phyloP scores from a whole-genome alignment of 2,329 filamentous ascomycete species.

The Periconia macrospinosa region DNA sequence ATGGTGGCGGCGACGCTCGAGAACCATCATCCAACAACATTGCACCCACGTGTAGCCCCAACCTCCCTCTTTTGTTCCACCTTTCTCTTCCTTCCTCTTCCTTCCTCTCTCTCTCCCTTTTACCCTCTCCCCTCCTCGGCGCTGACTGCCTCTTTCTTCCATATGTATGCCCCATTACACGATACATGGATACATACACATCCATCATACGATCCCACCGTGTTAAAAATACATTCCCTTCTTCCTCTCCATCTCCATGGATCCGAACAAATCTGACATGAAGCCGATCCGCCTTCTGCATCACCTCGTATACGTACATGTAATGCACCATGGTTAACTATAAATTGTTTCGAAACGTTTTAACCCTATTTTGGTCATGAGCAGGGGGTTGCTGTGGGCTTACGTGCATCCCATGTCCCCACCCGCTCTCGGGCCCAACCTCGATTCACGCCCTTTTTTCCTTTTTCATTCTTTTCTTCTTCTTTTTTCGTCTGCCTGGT shows the following conservation, averaged over 20 bases:
- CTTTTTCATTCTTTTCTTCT: too few species aligned
- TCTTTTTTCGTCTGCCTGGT: too few species aligned
- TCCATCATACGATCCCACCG: constrained; percentile 3
- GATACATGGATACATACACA: too few species aligned
- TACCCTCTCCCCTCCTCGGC: not conserved
- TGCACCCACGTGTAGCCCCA: not conserved
- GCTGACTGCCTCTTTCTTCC: not conserved
- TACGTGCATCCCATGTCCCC: not conserved
- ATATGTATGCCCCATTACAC: not conserved
- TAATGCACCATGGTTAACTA: constrained; percentile 1
- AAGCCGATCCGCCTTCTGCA: too few species aligned
- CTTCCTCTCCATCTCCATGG: too few species aligned
- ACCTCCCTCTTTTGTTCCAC: too few species aligned
- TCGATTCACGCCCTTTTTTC: too few species aligned
- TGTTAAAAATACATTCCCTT: too few species aligned
- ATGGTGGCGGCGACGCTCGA: not conserved
- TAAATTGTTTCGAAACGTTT: constrained; percentile 28
- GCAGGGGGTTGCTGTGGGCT: not conserved
- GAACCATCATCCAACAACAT: not conserved
- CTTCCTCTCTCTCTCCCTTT: not conserved
- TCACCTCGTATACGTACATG: not conserved
- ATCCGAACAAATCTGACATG: too few species aligned
- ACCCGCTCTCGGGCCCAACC: too few species aligned
- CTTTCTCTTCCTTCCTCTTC: not conserved
- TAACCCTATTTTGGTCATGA: constrained; percentile 22